These are phyloP conservation scores for Ustilago vetiveriae DNA, from an alignment of 1,284 basidiomycete genomes.

Conservation along the genomic window DNA sequence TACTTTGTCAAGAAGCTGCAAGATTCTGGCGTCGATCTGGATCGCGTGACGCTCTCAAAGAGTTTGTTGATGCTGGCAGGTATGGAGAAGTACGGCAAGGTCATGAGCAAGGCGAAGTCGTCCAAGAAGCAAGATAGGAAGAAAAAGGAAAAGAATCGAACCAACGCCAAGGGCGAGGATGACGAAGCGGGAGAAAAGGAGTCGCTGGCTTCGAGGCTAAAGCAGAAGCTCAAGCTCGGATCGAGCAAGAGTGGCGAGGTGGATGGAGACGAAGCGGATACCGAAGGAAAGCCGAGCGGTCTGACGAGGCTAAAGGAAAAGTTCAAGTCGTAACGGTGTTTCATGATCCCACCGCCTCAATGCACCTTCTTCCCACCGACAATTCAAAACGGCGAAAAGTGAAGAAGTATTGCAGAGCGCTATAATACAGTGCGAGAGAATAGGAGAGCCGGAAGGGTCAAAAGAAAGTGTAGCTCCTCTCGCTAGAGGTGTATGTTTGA, in stretches of 20 bases:
- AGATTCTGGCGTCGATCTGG: slow-evolving; percentile 49
- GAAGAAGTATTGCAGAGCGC: neutral
- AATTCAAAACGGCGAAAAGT: too few species aligned
- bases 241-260: slow-evolving; percentile 2
- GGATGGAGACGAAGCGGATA: slow-evolving; percentile 17
- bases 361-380: too few species aligned
- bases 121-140: slow-evolving; percentile 24
- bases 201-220: slow-evolving; percentile 11
- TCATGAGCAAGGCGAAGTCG: slow-evolving; percentile 46
- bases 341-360: neutral
- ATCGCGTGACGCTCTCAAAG: slow-evolving; percentile 52
- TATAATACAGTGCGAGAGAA: slow-evolving; percentile 9
- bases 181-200: slow-evolving; percentile 5
- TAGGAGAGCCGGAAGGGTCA: neutral
- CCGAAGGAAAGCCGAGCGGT: slow-evolving; percentile 17
- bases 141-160: slow-evolving; percentile 23
- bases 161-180: slow-evolving; percentile 2
- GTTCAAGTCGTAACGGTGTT: slow-evolving; percentile 7
- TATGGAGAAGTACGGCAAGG: slow-evolving; percentile 57
- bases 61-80: slow-evolving; percentile 48
- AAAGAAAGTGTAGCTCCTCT: slow-evolving; percentile 26
- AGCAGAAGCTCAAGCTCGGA: slow-evolving; percentile 17
- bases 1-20: slow-evolving; percentile 58
- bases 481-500: slow-evolving; percentile 10
- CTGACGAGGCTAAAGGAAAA: slow-evolving; percentile 20